phyloP scores from a whole-genome alignment of 176 grass and related monocot species.

The Leersia perrieri region DNA sequence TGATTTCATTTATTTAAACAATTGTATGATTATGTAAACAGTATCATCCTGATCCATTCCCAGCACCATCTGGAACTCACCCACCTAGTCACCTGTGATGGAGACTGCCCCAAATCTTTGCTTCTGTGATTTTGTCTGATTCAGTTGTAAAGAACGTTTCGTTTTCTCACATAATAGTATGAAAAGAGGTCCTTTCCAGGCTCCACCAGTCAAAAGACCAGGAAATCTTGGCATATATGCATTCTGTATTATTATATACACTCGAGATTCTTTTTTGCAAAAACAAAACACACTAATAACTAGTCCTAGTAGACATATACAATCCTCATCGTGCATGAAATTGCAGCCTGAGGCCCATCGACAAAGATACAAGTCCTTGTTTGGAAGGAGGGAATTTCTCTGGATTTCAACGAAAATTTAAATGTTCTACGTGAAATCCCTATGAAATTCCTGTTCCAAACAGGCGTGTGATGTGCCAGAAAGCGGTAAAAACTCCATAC shows the following conservation, averaged over 20 bases:
- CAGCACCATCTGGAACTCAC: not conserved
- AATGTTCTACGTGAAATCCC: not conserved
- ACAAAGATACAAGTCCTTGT: not conserved
- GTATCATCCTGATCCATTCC: not conserved
- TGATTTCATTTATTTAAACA: not conserved
- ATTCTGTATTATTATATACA: constrained; percentile 21
- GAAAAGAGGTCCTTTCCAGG: not conserved
- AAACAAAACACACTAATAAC: not conserved
- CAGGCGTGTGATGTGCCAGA: constrained; percentile 7
- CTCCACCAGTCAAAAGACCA: not conserved
- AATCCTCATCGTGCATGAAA: constrained; percentile 17
- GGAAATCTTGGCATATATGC: not conserved
- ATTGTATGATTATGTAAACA: not conserved
- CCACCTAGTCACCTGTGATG: not conserved
- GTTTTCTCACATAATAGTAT: not conserved
- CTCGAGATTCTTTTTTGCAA: not conserved
- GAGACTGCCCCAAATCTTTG: not conserved
- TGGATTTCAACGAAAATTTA: not conserved
- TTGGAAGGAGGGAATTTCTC: not conserved
- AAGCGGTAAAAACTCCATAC: not conserved
- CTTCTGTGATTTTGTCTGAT: not conserved
- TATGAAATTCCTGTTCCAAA: not conserved
- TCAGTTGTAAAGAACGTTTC: not conserved
- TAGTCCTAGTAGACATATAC: constrained; percentile 21
- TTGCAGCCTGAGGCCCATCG: constrained; percentile 18